phyloP scores from a whole-genome alignment of 441 rosid species.

The Theobroma grandiflorum region DNA sequence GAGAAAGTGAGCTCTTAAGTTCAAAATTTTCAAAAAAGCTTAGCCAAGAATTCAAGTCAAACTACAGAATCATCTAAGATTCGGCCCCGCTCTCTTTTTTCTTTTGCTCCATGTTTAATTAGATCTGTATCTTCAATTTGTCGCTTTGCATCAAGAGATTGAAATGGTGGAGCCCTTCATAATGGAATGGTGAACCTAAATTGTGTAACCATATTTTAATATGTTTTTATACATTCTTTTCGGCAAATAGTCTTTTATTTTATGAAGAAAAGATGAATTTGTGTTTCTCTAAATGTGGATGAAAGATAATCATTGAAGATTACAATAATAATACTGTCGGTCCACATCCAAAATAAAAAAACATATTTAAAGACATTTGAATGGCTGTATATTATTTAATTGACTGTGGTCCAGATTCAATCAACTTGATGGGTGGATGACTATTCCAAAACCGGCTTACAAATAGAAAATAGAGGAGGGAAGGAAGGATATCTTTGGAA shows the following conservation, averaged over 20 bases:
- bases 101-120: background rate
- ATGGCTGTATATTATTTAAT: background rate
- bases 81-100: background rate
- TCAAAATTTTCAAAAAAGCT: background rate
- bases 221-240: background rate
- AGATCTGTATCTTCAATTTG: constrained; percentile 7
- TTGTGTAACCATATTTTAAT: background rate
- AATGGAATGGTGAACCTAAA: background rate
- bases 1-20: background rate
- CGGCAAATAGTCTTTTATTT: background rate
- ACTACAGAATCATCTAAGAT: background rate
- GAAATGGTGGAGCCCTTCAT: constrained; percentile 17
- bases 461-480: too few relatives aligned
- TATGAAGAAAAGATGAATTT: background rate
- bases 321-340: background rate
- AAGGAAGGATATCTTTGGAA: background rate
- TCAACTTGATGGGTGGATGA: background rate
- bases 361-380: background rate
- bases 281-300: background rate
- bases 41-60: background rate
- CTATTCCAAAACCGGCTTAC: background rate
- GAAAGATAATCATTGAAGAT: background rate
- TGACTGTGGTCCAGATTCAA: background rate
- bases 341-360: background rate
- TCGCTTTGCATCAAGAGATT: background rate